Evolutionary conservation across 352 stramenopile species (phyloP), one percentile per base, ranked within the genome.

Genomic region (Phytophthora sansomeana): DNA sequence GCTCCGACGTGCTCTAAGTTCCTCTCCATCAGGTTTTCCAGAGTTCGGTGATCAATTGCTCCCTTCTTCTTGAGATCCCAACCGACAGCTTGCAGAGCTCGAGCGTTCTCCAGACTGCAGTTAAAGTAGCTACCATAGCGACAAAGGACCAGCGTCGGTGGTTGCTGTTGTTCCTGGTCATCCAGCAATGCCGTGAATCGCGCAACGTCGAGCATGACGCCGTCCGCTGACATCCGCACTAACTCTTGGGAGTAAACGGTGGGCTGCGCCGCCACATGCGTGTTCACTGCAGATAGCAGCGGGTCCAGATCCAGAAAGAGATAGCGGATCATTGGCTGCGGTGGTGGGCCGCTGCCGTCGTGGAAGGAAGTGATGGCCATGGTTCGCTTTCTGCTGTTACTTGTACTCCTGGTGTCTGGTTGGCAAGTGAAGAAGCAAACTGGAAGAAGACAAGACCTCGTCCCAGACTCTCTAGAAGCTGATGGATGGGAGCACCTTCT

Each of bases 81-180:
- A 4, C 49, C 41, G 1, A 35, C 57, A 17, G 30, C 17, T 30
- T 49, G 32, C 28, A 67, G 16, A 3, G 17, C 29, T 13, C 26
- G 41, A 29, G 42, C 58, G 16, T 54, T 54, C 32, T 58, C 49
- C n/a, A 46, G 48, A 17, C 58, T 59, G 9, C 28, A 33, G 16
- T 60, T 58, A 41, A 59, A 67, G 48, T 59, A 67, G 58, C 48
- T 67, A 2, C 58, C 58, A 19, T n/a, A 26, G 5, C 58, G 48
- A 30, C 39, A 55, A 28, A 59, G 3, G 10, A 59, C 32, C 28
- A 48, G 24, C 17, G 29, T 19, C 6, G 38, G 38, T 13, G 44
- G 38, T 11, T 58, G 58, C 9, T 29, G 33, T n/a, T 47, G 30
- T 39, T 32, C 38, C 24, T 43, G 38, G n/a, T 19, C 35, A 19